Base-by-base conservation (phyloP, 1,139 yeast genomes). In the Lodderomyces theae region DNA sequence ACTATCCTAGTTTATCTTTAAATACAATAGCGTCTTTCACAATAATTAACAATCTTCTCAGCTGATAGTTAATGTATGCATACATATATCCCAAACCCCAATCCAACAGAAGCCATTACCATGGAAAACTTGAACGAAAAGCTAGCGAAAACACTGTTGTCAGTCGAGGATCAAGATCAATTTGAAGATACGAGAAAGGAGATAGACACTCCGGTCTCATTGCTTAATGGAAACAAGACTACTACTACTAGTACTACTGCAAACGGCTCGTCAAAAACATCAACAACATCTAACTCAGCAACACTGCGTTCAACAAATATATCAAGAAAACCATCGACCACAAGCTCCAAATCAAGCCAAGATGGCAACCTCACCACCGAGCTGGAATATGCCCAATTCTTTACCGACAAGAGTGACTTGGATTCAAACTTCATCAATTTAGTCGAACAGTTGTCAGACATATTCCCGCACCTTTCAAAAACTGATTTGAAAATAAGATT, bases 401-500 rank as follows among this genome's bases (percentile, higher is more conserved):
- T 36, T 21, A 10, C 3, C 12, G 51, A 47, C 38, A 46, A 46
- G 19, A 24, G 28, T 10, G 52, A 48, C 35, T 15, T 17, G 5
- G 51, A 49, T 30, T 41, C 49, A 2, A 37, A 43, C 6, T 45
- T 47, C 16, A 32, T 49, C n/a, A 35, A 39, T 16, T 17, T 49
- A 18, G 56, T 60, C 9, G 65, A 62, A 16, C 40, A 46, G 3
- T 47, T 64, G 30, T 51, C 59, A 15, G 66, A 62, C 29, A 43
- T 63, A 33, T 65, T 65, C 37, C 70, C 70, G 2, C 45, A 50
- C 5, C 43, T 52, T 28, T 47, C 60, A 9, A 54, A 63, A 18
- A 52, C 60, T 16, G 67, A 64, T 30, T 52, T 65, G 34, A 50
- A 53, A 38, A 49, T 52, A 6, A 49, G 61, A 37, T 41, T 58